phyloP scores from a whole-genome alignment of 2,329 filamentous ascomycete species.

The Sporothrix mexicana region DNA sequence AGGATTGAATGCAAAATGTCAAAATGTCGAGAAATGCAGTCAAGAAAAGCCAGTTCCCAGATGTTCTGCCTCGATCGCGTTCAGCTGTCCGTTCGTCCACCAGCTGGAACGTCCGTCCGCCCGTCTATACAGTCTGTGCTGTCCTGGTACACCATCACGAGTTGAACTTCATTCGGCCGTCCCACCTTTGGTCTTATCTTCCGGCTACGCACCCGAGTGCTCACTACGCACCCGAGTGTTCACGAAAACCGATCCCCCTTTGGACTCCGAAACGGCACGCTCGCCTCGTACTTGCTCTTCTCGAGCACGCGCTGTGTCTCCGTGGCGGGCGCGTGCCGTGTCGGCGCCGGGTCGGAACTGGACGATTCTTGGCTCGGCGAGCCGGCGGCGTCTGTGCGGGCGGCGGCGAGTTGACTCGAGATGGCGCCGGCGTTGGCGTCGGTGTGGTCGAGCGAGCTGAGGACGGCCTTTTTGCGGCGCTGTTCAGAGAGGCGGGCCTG shows the following conservation, averaged over 20 bases:
- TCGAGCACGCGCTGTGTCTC: conserved; percentile 70
- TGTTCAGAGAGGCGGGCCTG: conserved; percentile 71
- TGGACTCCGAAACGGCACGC: conserved; percentile 72
- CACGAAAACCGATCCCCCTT: conserved; percentile 87
- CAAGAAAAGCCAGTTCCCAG: not conserved
- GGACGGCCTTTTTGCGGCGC: conserved; percentile 66
- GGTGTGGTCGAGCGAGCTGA: conserved; percentile 59
- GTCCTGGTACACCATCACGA: not conserved
- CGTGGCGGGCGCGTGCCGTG: conserved; percentile 76
- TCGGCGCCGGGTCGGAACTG: conserved; percentile 86
- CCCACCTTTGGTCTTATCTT: not conserved
- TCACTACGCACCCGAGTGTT: no score
- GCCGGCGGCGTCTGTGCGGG: conserved; percentile 62
- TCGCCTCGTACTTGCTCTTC: conserved; percentile 90
- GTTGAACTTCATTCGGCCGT: no score
- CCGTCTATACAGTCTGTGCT: conserved; percentile 20
- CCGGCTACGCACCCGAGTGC: no score
- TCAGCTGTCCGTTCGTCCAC: no score
- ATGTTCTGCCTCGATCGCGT: no score
- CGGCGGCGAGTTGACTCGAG: conserved; percentile 48
- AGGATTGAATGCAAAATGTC: not conserved
- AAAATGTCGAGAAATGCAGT: not conserved
- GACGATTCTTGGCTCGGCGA: conserved; percentile 76
- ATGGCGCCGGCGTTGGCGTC: conserved; percentile 39
- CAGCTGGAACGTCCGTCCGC: no score